Base-by-base conservation (phyloP, 2,329 filamentous ascomycete species). In the Penicillium capsulatum region DNA sequence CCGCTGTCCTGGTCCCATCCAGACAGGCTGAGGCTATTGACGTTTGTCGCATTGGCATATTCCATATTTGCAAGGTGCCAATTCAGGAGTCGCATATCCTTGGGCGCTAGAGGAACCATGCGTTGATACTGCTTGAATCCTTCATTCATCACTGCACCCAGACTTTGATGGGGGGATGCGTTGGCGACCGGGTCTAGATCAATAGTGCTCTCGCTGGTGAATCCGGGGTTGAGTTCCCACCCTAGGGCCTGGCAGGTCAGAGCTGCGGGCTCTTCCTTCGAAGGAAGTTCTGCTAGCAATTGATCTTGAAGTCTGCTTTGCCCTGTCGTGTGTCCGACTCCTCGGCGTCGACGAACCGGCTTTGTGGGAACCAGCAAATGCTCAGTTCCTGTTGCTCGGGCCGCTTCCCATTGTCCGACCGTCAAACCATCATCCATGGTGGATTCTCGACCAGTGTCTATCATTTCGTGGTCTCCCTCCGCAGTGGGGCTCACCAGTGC, bases 61-160 rank as follows among this genome's bases (percentile, higher is more conserved):
- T 98, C 92, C 10, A 98, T 75, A 59, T 98, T 98, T 50, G 94
- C 94, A 63, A 96, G 85, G 65, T 98, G 94, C 92, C 92, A 98
- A 59, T 96, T 98, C 57, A 97, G 76, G 11, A 98, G 73, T 31
- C 92, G 80, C 65, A 94, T 83, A 57, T 98, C 92, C 59, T 88
- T 86, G 1, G 90, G 79, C 10, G 81, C 86, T 36, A 98, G 69
- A 42, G 94, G 83, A 17, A 97, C 76, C 34, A 98, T 77, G 20
- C 77, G 74, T 56, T 86, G 83, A 61, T 95, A 98, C 62, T 97
- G 90, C 13, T 76, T 76, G 44, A 98, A 82, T n/a, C 89, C 87
- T 50, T 89, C 82, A 57, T 98, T 88, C 70, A 97, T 85, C 2
- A 94, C 85, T n/a, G 84, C 84, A 1, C 92, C 92, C 8, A 98